phyloP scores from a whole-genome alignment of 192 early-diverging fungal species.

The Podila epicladia region DNA sequence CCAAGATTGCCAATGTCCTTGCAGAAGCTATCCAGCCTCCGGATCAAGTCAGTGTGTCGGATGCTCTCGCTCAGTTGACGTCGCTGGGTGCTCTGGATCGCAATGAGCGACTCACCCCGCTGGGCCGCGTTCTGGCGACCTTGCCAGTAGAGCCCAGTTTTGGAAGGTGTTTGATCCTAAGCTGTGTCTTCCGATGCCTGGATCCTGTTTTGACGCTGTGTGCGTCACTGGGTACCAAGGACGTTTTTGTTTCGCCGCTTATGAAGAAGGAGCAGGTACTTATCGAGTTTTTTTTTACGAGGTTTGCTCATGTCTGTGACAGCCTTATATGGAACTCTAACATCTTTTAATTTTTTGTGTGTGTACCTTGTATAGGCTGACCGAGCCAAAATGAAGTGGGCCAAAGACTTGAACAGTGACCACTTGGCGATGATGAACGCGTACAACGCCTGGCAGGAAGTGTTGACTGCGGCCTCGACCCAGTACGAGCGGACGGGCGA shows the following conservation, averaged over 20 bases:
- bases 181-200: slow-evolving; percentile 67
- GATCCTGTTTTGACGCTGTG: slow-evolving; percentile 76
- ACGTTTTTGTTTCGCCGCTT: slow-evolving; percentile 50
- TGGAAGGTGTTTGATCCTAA: slow-evolving; percentile 71
- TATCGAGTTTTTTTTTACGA: too few species aligned
- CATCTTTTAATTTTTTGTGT: not conserved
- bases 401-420: slow-evolving; percentile 54
- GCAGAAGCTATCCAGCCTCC: slow-evolving; percentile 58
- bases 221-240: slow-evolving; percentile 61
- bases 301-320: not conserved
- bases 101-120: slow-evolving; percentile 65
- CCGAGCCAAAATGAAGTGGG: slow-evolving; percentile 52
- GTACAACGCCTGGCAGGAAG: slow-evolving; percentile 56
- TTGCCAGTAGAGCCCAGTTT: slow-evolving; percentile 77
- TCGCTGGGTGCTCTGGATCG: slow-evolving; percentile 52
- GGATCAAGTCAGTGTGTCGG: slow-evolving; percentile 50
- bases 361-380: slow-evolving; percentile 24
- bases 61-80: slow-evolving; percentile 48
- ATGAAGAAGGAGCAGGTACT: slow-evolving; percentile 43
- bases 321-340: not conserved
- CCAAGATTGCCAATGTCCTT: slow-evolving; percentile 50
- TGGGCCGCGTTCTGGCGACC: slow-evolving; percentile 68
- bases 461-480: slow-evolving; percentile 17
- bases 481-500: slow-evolving; percentile 33
- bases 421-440: slow-evolving; percentile 59